phyloP scores from a whole-genome alignment of 805 yeast genomes.

The Candida rishiriensis region DNA sequence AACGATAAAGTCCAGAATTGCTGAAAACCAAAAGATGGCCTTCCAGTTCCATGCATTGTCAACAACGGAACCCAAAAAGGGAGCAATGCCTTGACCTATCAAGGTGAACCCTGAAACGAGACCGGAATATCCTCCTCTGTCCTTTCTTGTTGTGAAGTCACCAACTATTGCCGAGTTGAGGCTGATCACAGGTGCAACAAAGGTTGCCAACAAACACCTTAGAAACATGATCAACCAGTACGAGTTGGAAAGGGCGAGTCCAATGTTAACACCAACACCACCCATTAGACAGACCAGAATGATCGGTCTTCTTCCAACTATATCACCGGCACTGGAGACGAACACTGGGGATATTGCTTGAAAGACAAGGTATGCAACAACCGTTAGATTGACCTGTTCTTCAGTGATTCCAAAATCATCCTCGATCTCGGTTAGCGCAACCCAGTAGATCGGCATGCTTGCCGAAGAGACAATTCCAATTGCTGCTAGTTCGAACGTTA shows the following conservation, averaged over 20 bases:
- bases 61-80: slow-evolving; percentile 56
- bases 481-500: slow-evolving; percentile 38
- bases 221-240: slow-evolving; percentile 62
- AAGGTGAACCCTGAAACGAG: slow-evolving; percentile 59
- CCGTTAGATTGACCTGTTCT: slow-evolving; percentile 61
- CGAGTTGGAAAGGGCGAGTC: slow-evolving; percentile 52
- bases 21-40: slow-evolving; percentile 71
- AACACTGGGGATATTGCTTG: slow-evolving; percentile 77
- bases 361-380: slow-evolving; percentile 68
- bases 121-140: slow-evolving; percentile 71
- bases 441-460: slow-evolving; percentile 76
- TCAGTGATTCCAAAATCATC: slow-evolving; percentile 49
- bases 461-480: slow-evolving; percentile 65
- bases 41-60: slow-evolving; percentile 65
- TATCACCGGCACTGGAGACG: slow-evolving; percentile 65
- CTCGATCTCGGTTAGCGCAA: slow-evolving; percentile 61
- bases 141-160: slow-evolving; percentile 60
- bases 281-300: slow-evolving; percentile 49
- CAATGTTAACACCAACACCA: slow-evolving; percentile 60
- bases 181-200: slow-evolving; percentile 72
- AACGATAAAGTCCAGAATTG: slow-evolving; percentile 55
- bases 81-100: slow-evolving; percentile 75
- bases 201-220: slow-evolving; percentile 73
- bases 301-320: slow-evolving; percentile 67
- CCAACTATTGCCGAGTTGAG: slow-evolving; percentile 68